Evolutionary conservation across 2,329 filamentous ascomycete genomes (phyloP).

Genomic region (Alternaria arborescens): DNA sequence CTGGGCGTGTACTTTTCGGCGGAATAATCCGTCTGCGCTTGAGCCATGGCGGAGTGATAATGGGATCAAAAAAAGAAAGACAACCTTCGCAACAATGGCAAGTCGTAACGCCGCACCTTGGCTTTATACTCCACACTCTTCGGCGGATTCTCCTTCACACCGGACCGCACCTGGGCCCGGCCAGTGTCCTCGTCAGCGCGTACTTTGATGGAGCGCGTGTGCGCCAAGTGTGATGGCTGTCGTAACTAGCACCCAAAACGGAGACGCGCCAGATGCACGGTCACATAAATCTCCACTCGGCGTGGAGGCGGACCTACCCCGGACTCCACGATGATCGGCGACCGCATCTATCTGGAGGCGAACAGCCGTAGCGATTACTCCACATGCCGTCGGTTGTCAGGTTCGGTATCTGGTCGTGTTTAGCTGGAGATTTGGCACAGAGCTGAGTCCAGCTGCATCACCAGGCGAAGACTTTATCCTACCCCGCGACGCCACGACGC

Average conservation of each 20-base stretch:
- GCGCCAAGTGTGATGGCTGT: slow-evolving; percentile 15
- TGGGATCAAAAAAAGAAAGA: background rate
- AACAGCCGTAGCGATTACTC: slow-evolving; percentile 14
- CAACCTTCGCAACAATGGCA: slow-evolving; percentile 7
- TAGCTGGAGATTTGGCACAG: background rate
- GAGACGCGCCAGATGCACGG: slow-evolving; percentile 4
- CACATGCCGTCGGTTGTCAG: slow-evolving; percentile 14
- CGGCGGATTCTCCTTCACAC: slow-evolving; percentile 1
- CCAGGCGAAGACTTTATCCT: background rate
- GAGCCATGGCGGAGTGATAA: slow-evolving; percentile 17
- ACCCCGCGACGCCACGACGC: slow-evolving; percentile 15
- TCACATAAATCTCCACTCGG: slow-evolving; percentile 11
- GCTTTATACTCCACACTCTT: slow-evolving; percentile 9
- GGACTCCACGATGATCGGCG: slow-evolving; percentile 14
- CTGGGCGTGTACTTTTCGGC: slow-evolving; percentile 29
- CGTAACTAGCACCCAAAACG: slow-evolving; percentile 7
- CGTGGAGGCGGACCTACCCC: slow-evolving; percentile 15
- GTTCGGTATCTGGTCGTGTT: slow-evolving; percentile 17
- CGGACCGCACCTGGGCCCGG: slow-evolving; percentile 5
- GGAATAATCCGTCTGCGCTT: slow-evolving; percentile 9
- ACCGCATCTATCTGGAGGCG: slow-evolving; percentile 4
- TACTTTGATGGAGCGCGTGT: slow-evolving; percentile 1
- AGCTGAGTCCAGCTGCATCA: background rate
- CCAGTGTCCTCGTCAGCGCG: slow-evolving; percentile 11
- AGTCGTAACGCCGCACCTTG: slow-evolving; percentile 15